phyloP scores from a whole-genome alignment of 768 basidiomycete species.

The Pleurotus sapidus region DNA sequence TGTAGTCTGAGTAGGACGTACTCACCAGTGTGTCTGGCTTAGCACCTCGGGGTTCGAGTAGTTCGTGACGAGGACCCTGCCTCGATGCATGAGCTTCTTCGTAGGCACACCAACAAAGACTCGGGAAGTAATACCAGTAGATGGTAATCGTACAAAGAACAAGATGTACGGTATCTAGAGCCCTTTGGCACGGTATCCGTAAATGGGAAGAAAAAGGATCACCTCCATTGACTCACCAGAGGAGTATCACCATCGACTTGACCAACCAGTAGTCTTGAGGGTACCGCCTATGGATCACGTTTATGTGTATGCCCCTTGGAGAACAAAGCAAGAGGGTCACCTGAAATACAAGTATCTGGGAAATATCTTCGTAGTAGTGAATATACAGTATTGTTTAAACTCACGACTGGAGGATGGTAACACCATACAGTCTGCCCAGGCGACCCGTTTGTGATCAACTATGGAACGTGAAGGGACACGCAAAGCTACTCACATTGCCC shows the following conservation, averaged over 20 bases:
- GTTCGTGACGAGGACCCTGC: slow-evolving; percentile 47
- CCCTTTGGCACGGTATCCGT: slow-evolving; percentile 15
- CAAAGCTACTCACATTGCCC: slow-evolving; percentile 37
- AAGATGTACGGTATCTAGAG: slow-evolving; percentile 43
- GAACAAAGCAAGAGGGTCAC: slow-evolving; percentile 15
- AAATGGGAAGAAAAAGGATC: no score
- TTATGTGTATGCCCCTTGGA: neutral
- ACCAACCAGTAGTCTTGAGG: slow-evolving; percentile 34
- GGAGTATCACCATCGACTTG: slow-evolving; percentile 37
- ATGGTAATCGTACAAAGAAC: slow-evolving; percentile 41
- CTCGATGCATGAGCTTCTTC: neutral
- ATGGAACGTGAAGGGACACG: neutral
- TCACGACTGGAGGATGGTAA: slow-evolving; percentile 42
- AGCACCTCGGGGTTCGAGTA: slow-evolving; percentile 36
- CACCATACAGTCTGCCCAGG: slow-evolving; percentile 38
- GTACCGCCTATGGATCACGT: slow-evolving; percentile 27
- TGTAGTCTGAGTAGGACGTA: neutral
- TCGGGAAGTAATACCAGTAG: slow-evolving; percentile 32
- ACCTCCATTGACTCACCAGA: slow-evolving; percentile 24
- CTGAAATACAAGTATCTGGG: slow-evolving; percentile 40
- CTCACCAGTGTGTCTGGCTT: slow-evolving; percentile 37
- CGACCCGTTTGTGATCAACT: neutral
- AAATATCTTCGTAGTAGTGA: neutral
- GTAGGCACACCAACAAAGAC: no score
- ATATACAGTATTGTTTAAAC: slow-evolving; percentile 11